Percentiles rank a stretch among this genome's conserved stretches.
These are phyloP conservation scores for Pterula multifida DNA, from an alignment of 1,284 basidiomycete genomes.

Conservation along the genomic window DNA sequence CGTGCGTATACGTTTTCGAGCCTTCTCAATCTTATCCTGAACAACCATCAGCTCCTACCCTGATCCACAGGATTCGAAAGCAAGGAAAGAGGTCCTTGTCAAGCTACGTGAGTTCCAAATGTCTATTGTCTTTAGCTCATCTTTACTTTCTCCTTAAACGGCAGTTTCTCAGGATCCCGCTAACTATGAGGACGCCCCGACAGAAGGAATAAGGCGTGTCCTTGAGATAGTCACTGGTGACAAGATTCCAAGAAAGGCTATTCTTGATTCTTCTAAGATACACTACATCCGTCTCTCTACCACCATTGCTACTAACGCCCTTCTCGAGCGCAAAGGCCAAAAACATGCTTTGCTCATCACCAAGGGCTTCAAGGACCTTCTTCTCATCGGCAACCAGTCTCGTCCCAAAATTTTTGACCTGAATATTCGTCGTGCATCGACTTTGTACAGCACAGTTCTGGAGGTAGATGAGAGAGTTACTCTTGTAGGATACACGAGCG, in stretches of 20 bases:
- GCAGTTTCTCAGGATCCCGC: slow-evolving; percentile 75
- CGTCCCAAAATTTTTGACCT: slow-evolving; percentile 86
- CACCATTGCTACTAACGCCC: slow-evolving; percentile 93
- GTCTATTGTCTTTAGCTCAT: slow-evolving; percentile 2
- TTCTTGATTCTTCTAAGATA: slow-evolving; percentile 79
- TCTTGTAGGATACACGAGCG: slow-evolving; percentile 84
- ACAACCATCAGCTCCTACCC: slow-evolving; percentile 48
- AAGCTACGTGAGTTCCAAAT: slow-evolving; percentile 55
- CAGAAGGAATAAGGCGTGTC: slow-evolving; percentile 87
- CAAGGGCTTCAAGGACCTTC: slow-evolving; percentile 83
- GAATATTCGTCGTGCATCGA: slow-evolving; percentile 68
- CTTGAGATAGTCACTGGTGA: slow-evolving; percentile 68
- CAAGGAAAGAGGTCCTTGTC: slow-evolving; percentile 65
- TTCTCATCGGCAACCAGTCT: slow-evolving; percentile 88
- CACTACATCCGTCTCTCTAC: slow-evolving; percentile 91
- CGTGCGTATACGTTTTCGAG: slow-evolving; percentile 27
- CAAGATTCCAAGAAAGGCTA: slow-evolving; percentile 51
- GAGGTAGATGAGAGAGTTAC: slow-evolving; percentile 95
- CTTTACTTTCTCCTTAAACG: background rate
- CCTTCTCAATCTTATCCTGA: slow-evolving; percentile 3
- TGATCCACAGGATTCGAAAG: slow-evolving; percentile 44
- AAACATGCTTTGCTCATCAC: slow-evolving; percentile 89
- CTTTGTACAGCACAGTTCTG: slow-evolving; percentile 72
- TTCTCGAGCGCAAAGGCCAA: slow-evolving; percentile 89
- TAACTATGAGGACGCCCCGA: slow-evolving; percentile 91